Base-by-base conservation (phyloP, 2,329 filamentous ascomycete species). In the Chaetomiaceae sp. region DNA sequence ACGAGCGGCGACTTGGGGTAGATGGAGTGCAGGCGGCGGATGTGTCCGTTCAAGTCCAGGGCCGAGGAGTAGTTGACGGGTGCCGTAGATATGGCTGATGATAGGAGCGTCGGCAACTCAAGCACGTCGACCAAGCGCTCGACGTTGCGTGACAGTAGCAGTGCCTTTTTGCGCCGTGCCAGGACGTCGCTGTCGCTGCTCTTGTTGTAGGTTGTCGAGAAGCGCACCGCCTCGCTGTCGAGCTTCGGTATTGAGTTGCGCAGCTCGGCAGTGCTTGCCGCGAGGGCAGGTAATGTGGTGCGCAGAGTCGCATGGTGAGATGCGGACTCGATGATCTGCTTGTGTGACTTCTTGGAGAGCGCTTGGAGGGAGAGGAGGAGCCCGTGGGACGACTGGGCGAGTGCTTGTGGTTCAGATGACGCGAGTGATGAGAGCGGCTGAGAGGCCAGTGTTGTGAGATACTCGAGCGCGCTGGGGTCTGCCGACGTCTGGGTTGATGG, bases 41-140 rank as follows among this genome's bases (percentile, higher is more conserved):
- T 94, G 68, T 97, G 94, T n/a, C 89, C 87, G 66, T 95, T 88
- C 2, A 99, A 78, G 69, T 99, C 94, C 31, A 99, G 77, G 0
- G 91, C 91, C 0, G 90, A 89, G 2, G 91, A 86, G 73, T 96
- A 95, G 61, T 90, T 95, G 56, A 84, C 82, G 4, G 83, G 76
- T 4, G 71, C 77, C 1, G 79, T 72, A 3, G 80, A 80, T 53
- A 91, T 86, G 42, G 91, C 86, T 1, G 91, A 91, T 12, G 88
- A 87, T 14, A 99, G 80, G 31, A 97, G 75, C 0, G 87, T 84
- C 0, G 94, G 94, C 27, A 99, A 80, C 64, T 97, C 92, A 55
- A 99, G 82, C 29, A 97, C 85, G 68, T 96, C 91, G 27, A 91
- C 87, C 3, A 97, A 78, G 51, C 92, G 84, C 68, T 96, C 92